Conservation (phyloP, 176 grass and related monocot genomes). For the Aegilops sharonensis region DNA sequence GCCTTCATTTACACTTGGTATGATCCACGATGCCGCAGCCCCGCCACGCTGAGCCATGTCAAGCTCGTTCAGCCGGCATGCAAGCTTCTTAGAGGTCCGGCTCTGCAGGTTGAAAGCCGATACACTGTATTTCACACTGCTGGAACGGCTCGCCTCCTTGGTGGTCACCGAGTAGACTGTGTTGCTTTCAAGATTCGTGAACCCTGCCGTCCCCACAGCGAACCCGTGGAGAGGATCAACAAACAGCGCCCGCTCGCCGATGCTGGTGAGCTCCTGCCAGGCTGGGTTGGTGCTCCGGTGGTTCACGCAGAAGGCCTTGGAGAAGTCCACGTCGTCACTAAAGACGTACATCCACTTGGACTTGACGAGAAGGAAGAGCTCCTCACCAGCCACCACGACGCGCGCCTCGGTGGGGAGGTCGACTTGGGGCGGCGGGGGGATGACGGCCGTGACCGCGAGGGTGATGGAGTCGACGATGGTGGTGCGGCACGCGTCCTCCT, state of each 20-base stretch:
- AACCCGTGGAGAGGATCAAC: constrained; percentile 46
- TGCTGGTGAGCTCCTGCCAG: constrained; percentile 37
- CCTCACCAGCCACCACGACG: constrained; percentile 32
- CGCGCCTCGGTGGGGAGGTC: constrained; percentile 46
- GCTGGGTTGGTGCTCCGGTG: neutral
- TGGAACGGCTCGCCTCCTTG: constrained; percentile 15
- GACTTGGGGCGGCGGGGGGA: constrained; percentile 19
- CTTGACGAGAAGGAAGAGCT: constrained; percentile 51
- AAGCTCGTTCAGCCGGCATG: constrained; percentile 11
- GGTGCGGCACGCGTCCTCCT: constrained; percentile 58
- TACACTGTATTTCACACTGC: constrained; percentile 29
- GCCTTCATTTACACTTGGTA: constrained; percentile 28
- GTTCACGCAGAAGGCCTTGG: constrained; percentile 39
- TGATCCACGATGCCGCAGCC: constrained; percentile 36
- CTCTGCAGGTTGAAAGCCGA: constrained; percentile 29
- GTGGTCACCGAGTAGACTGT: constrained; percentile 36
- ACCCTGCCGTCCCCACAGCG: constrained; percentile 24
- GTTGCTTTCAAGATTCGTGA: constrained; percentile 33
- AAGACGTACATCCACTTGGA: constrained; percentile 52
- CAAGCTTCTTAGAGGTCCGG: constrained; percentile 30
- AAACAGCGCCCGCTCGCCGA: constrained; percentile 38
- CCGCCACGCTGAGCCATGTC: constrained; percentile 19
- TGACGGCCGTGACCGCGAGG: neutral
- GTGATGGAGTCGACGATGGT: constrained; percentile 40
- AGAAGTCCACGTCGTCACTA: constrained; percentile 40